Percentiles rank a stretch among this genome's conserved stretches.
phyloP scores from a whole-genome alignment of 371 early-diverging fungal species.

The Syncephalis plumigaleata region DNA sequence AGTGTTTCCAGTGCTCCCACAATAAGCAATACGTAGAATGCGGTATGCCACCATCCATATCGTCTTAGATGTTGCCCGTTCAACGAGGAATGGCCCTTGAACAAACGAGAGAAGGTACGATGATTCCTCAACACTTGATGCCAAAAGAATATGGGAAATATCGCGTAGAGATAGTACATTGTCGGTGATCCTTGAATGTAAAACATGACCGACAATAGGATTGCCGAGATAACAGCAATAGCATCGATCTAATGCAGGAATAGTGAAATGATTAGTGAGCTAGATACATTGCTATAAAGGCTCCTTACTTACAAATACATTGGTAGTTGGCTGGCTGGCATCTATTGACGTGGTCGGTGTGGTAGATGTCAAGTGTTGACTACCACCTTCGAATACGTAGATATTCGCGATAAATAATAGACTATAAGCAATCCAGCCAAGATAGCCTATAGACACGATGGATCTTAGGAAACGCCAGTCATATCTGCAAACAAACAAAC shows the following conservation, averaged over 20 bases:
- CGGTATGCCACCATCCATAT: conserved; percentile 1
- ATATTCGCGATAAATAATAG: conserved; percentile 33
- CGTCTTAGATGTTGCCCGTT: no score
- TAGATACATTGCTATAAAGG: no score
- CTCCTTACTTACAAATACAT: neutral
- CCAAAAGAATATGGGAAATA: conserved; percentile 83
- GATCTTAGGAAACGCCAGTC: conserved; percentile 86
- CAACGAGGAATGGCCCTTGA: no score
- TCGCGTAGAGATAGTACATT: conserved; percentile 69
- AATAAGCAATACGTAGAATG: conserved; percentile 5
- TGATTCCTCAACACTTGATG: conserved; percentile 32
- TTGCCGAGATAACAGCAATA: conserved; percentile 18
- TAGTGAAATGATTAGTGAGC: no score
- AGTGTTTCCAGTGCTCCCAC: conserved; percentile 41
- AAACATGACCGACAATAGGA: conserved; percentile 24
- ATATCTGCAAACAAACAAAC: conserved; percentile 24
- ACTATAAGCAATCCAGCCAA: conserved; percentile 83
- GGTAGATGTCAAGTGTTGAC: conserved; percentile 5
- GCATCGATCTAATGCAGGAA: conserved; percentile 19
- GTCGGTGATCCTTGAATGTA: conserved; percentile 53
- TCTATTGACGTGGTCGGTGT: conserved; percentile 2
- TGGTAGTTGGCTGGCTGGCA: no score
- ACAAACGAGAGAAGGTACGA: no score
- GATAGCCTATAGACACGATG: conserved; percentile 71
- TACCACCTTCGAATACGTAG: conserved; percentile 10